phyloP scores from a whole-genome alignment of 345 rosid species.

The Conringia planisiliqua region DNA sequence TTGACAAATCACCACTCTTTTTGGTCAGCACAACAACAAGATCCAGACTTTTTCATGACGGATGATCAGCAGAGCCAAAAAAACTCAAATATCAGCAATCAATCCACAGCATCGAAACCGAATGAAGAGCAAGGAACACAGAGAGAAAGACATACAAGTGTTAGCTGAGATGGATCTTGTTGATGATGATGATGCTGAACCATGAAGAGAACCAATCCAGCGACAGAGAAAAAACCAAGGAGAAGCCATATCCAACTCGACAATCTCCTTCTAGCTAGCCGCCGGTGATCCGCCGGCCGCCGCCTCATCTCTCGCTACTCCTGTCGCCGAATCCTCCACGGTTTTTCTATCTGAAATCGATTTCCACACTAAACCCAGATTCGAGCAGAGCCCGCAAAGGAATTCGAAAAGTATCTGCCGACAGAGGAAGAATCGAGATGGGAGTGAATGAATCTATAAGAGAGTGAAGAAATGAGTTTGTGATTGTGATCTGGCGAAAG shows the following conservation, averaged over 20 bases:
- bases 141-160: conserved; percentile 17
- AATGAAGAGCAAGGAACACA: neutral
- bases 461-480: conserved; percentile 7
- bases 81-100: conserved; percentile 2
- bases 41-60: neutral
- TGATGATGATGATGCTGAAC: conserved; percentile 83
- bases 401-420: neutral
- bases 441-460: neutral
- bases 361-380: conserved; percentile 16
- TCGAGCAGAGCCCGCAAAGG: neutral
- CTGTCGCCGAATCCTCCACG: conserved; percentile 37
- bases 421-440: conserved; percentile 1
- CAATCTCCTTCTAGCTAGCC: conserved; percentile 85
- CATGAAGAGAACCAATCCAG: conserved; percentile 72
- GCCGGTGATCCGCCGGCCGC: conserved; percentile 95
- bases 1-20: neutral
- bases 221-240: conserved; percentile 63
- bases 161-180: conserved; percentile 38
- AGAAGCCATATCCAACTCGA: conserved; percentile 83
- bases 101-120: neutral
- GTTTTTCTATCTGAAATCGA: conserved; percentile 10
- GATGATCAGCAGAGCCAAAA: neutral
- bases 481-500: neutral
- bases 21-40: conserved; percentile 9
- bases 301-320: conserved; percentile 55